Conservation (phyloP, 1,284 basidiomycete genomes). For the Ceratobasidium sp. region DNA sequence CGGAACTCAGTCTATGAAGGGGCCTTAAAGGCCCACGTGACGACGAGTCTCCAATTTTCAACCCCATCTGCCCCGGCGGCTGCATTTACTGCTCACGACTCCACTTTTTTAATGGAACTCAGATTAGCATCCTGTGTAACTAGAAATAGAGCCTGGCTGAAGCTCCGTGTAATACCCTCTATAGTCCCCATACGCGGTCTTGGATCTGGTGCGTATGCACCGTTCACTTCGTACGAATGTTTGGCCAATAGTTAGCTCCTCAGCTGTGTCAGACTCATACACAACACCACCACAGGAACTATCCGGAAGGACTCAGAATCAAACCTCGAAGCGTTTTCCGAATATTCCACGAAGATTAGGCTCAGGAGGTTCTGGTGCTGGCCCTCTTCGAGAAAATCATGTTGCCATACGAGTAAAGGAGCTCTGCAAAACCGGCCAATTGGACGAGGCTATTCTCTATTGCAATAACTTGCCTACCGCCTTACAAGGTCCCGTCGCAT, state of each 20-base stretch:
- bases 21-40: too few species aligned
- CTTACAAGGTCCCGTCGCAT: slow-evolving; percentile 75
- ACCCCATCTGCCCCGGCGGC: too few species aligned
- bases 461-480: slow-evolving; percentile 74
- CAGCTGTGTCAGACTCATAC: background rate
- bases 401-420: slow-evolving; percentile 68
- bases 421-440: slow-evolving; percentile 64
- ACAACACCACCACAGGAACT: background rate
- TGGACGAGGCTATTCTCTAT: slow-evolving; percentile 70
- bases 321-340: background rate
- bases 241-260: background rate
- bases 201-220: background rate
- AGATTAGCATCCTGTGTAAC: background rate
- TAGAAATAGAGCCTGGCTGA: background rate
- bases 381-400: slow-evolving; percentile 23
- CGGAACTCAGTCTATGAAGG: too few species aligned
- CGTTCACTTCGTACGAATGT: background rate
- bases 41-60: too few species aligned
- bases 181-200: background rate
- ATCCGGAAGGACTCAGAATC: background rate
- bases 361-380: background rate
- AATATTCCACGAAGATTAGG: background rate
- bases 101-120: background rate
- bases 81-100: background rate
- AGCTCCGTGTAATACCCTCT: background rate